Evolutionary conservation across 2,329 filamentous ascomycete genomes (phyloP).

Genomic region (Penicillium sp.): DNA sequence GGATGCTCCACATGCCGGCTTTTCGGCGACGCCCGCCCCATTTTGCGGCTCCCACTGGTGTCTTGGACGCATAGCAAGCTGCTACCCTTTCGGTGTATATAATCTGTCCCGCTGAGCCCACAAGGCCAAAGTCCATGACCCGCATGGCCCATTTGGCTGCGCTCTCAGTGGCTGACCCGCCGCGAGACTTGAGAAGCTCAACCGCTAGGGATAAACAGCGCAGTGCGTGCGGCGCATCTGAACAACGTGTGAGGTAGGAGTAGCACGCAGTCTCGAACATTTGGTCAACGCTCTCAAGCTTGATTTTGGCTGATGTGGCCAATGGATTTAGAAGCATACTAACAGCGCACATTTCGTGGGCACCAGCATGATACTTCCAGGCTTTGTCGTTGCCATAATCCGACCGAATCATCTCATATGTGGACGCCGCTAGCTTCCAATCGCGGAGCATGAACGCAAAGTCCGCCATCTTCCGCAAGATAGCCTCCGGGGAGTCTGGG

Average conservation of each 20-base stretch:
- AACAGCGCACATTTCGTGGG: slow-evolving; percentile 91
- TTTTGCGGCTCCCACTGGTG: slow-evolving; percentile 61
- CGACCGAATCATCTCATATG: slow-evolving; percentile 81
- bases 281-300: slow-evolving; percentile 76
- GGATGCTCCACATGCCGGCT: slow-evolving; percentile 81
- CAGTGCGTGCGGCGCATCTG: slow-evolving; percentile 73
- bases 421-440: slow-evolving; percentile 87
- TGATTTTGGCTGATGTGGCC: slow-evolving; percentile 67
- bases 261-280: slow-evolving; percentile 90
- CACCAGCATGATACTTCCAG: slow-evolving; percentile 90
- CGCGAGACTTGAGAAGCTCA: slow-evolving; percentile 78
- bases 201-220: slow-evolving; percentile 72
- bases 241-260: slow-evolving; percentile 84
- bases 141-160: slow-evolving; percentile 81
- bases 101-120: slow-evolving; percentile 73
- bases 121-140: slow-evolving; percentile 73
- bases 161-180: slow-evolving; percentile 77
- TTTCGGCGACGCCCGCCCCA: slow-evolving; percentile 77
- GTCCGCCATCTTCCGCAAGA: slow-evolving; percentile 90
- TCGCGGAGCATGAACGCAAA: slow-evolving; percentile 97
- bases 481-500: slow-evolving; percentile 79
- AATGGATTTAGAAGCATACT: slow-evolving; percentile 76
- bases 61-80: slow-evolving; percentile 75
- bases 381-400: slow-evolving; percentile 96
- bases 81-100: slow-evolving; percentile 83